Conservation (phyloP, 306 rosid genomes). For the Sphenostylis stenocarpa region DNA sequence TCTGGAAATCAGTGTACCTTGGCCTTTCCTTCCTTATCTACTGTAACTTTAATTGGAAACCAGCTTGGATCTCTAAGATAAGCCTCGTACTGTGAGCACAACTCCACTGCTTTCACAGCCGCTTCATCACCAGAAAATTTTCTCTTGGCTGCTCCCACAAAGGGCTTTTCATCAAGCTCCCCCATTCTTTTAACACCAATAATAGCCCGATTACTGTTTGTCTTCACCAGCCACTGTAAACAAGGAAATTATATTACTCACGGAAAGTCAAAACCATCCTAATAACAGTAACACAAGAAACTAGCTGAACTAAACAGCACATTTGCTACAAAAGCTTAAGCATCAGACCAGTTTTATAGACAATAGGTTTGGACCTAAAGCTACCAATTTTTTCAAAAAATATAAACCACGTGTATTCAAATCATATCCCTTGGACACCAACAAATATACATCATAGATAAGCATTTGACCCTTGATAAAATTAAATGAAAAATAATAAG, state of each 20-base stretch:
- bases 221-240: conserved; percentile 41
- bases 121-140: conserved; percentile 40
- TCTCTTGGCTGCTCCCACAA: conserved; percentile 39
- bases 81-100: conserved; percentile 61
- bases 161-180: conserved; percentile 53
- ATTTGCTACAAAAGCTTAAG: conserved; percentile 10
- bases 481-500: too few species aligned
- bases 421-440: neutral
- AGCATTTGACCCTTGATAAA: too few species aligned
- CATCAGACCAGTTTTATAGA: neutral
- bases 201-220: conserved; percentile 9
- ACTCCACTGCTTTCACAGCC: conserved; percentile 38
- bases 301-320: neutral
- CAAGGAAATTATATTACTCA: conserved; percentile 7
- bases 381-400: neutral
- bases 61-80: conserved; percentile 72
- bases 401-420: neutral
- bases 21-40: conserved; percentile 29
- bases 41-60: conserved; percentile 70
- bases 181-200: conserved; percentile 51
- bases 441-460: neutral
- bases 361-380: neutral
- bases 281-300: neutral
- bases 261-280: neutral
- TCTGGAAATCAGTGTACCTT: conserved; percentile 32